A percentile compares a stretch with the other conserved stretches of the same genome.
These are phyloP conservation scores for Ceratobasidium sp. DNA, from an alignment of 1,284 basidiomycete species.

Conservation along the genomic window DNA sequence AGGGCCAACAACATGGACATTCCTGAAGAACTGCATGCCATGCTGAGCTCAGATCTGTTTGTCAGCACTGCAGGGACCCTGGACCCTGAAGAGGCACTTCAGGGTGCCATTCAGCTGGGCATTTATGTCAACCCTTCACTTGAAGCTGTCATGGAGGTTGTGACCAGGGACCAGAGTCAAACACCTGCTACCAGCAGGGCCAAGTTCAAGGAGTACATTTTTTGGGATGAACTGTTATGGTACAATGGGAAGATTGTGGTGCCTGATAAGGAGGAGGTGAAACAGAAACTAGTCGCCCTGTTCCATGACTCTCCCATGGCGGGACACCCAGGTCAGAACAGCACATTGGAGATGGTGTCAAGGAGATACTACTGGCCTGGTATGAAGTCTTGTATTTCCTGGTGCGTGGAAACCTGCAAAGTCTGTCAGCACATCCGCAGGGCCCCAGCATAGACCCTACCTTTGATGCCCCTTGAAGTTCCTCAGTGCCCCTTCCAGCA, in stretches of 20 bases:
- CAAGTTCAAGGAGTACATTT: neutral
- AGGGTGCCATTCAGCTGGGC: no score
- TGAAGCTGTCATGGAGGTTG: no score
- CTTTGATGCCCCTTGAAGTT: slow-evolving; percentile 48
- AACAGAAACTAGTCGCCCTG: slow-evolving; percentile 2
- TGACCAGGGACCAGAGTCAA: no score
- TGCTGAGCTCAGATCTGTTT: no score
- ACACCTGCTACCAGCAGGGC: no score
- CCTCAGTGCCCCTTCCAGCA: slow-evolving; percentile 49
- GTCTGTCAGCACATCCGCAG: slow-evolving; percentile 48
- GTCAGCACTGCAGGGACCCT: no score
- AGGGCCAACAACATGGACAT: no score
- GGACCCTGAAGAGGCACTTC: no score
- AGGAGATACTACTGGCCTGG: slow-evolving; percentile 32
- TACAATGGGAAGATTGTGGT: slow-evolving; percentile 40
- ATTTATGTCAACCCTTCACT: no score
- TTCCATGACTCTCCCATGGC: slow-evolving; percentile 31
- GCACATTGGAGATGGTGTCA: slow-evolving; percentile 50
- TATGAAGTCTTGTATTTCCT: slow-evolving; percentile 17
- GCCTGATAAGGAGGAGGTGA: slow-evolving; percentile 26
- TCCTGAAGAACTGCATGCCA: no score
- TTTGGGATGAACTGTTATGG: slow-evolving; percentile 15
- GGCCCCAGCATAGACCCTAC: slow-evolving; percentile 29
- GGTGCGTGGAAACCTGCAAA: slow-evolving; percentile 32
- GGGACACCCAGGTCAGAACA: slow-evolving; percentile 54